These are phyloP conservation scores for Epichloe sp. DNA, from an alignment of 2,329 filamentous ascomycete genomes.

Conservation along the genomic window DNA sequence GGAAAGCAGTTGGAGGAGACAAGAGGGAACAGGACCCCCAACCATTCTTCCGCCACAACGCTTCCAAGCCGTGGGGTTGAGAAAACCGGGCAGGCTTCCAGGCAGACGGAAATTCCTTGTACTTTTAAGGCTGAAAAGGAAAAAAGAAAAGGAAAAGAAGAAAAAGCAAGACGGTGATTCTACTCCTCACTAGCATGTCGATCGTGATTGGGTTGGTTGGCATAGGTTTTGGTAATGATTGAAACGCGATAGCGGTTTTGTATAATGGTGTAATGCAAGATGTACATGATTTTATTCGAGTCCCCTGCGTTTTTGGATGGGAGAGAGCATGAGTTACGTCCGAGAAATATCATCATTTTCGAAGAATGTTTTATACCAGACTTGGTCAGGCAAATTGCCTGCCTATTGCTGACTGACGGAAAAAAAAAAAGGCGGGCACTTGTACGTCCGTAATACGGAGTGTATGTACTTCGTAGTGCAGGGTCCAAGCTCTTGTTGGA, in stretches of 20 bases:
- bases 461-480: background rate
- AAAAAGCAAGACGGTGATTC: background rate
- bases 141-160: constrained; percentile 1
- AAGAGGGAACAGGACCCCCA: constrained; percentile 35
- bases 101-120: background rate
- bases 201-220: background rate
- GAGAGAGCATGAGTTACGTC: too few species aligned
- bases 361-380: too few species aligned
- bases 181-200: constrained; percentile 6
- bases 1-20: constrained; percentile 65
- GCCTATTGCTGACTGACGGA: too few species aligned
- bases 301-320: too few species aligned
- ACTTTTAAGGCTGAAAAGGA: background rate
- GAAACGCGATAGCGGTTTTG: background rate
- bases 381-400: too few species aligned
- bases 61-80: constrained; percentile 9
- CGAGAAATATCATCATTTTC: too few species aligned
- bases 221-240: constrained; percentile 12
- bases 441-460: too few species aligned
- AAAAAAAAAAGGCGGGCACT: too few species aligned
- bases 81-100: background rate
- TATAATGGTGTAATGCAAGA: background rate
- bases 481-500: background rate
- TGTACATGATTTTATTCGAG: background rate
- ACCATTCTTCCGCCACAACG: constrained; percentile 19